A percentile compares a stretch with the other conserved stretches of the same genome.
Evolutionary conservation across 805 yeast species (phyloP).

Genomic region (Myxozyma sirexii): DNA sequence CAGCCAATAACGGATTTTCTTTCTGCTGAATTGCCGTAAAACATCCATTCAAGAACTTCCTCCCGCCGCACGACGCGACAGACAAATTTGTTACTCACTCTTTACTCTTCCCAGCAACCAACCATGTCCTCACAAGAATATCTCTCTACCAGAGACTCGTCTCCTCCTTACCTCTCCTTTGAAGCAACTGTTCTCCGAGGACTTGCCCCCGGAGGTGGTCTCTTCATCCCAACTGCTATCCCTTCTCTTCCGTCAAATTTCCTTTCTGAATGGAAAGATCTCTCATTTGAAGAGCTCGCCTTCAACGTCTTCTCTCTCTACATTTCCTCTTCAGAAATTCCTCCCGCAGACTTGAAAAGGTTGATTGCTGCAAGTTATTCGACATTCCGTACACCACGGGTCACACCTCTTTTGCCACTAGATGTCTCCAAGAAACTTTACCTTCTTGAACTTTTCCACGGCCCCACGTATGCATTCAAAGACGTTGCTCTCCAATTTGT

Average conservation of each 20-base stretch:
- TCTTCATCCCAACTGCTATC: conserved; percentile 82
- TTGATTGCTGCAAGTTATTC: conserved; percentile 77
- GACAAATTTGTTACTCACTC: conserved; percentile 2
- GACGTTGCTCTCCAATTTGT: conserved; percentile 98
- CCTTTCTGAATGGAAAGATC: conserved; percentile 66
- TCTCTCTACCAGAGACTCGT: conserved; percentile 47
- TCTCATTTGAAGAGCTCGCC: conserved; percentile 84
- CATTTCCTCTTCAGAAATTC: conserved; percentile 71
- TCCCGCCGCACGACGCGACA: background rate
- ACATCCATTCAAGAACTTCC: no score
- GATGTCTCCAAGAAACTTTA: conserved; percentile 64
- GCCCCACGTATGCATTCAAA: conserved; percentile 98
- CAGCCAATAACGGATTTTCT: no score
- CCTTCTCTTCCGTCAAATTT: conserved; percentile 66
- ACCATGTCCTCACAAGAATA: conserved; percentile 35
- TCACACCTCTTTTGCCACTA: conserved; percentile 74
- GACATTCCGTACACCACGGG: conserved; percentile 84
- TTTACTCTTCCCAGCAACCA: background rate
- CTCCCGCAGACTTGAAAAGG: conserved; percentile 62
- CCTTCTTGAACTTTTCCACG: conserved; percentile 92
- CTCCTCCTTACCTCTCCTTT: conserved; percentile 40
- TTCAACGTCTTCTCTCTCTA: conserved; percentile 81
- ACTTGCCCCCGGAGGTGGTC: conserved; percentile 94
- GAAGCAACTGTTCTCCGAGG: conserved; percentile 60
- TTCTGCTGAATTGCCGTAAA: no score